Evolutionary conservation across 1,139 yeast genomes (phyloP).

Genomic region (Kurtzmaniella natalensis): DNA sequence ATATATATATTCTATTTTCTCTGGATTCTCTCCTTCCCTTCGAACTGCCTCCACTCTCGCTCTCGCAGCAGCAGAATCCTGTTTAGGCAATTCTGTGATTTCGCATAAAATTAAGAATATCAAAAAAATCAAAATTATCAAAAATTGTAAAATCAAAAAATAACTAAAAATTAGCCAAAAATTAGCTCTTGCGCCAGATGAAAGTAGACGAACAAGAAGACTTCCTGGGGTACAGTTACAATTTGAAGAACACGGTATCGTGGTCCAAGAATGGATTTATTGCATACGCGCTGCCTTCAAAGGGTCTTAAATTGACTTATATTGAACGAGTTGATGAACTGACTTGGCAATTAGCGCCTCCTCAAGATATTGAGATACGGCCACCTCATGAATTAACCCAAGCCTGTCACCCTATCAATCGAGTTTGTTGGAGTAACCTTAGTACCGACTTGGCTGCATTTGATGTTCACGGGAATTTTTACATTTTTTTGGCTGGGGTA

Average conservation of each 20-base stretch:
- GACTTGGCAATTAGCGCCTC: conserved; percentile 60
- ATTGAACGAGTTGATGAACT: conserved; percentile 61
- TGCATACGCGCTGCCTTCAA: conserved; percentile 47
- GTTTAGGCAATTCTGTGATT: no score
- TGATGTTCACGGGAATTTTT: conserved; percentile 48
- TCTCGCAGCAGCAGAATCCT: no score
- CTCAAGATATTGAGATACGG: conserved; percentile 37
- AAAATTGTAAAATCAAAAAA: no score
- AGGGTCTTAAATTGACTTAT: conserved; percentile 50
- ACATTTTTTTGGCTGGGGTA: conserved; percentile 44
- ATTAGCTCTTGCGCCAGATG: no score
- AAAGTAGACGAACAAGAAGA: background rate
- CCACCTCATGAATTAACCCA: conserved; percentile 21
- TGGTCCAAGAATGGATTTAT: conserved; percentile 78
- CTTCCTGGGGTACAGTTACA: background rate
- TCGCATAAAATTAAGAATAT: no score
- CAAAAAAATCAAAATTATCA: no score
- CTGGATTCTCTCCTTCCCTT: no score
- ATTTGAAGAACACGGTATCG: conserved; percentile 28
- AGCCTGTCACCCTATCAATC: conserved; percentile 17
- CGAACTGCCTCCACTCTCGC: no score
- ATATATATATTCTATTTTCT: no score
- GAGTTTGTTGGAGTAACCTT: conserved; percentile 46
- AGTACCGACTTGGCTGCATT: conserved; percentile 53
- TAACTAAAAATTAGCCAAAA: no score